Evolutionary conservation across 768 basidiomycete species (phyloP).

Genomic region (Agaricus blazei): DNA sequence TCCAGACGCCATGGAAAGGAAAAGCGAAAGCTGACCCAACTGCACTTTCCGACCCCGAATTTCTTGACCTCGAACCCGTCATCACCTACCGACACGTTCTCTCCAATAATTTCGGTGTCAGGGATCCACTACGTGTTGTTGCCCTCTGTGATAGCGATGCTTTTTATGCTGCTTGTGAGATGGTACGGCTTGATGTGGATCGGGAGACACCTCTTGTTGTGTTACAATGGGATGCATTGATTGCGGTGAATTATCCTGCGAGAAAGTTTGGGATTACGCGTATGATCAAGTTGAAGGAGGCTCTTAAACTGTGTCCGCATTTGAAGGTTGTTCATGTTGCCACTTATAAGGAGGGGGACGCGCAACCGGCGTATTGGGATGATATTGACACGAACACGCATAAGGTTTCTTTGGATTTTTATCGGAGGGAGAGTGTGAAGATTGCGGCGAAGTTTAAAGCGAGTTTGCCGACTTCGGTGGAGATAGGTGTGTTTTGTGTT

Average conservation of each 20-base stretch:
- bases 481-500: slow-evolving; percentile 56
- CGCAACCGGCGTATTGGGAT: slow-evolving; percentile 89
- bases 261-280: slow-evolving; percentile 91
- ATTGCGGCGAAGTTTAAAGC: slow-evolving; percentile 82
- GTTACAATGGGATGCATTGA: slow-evolving; percentile 82
- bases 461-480: slow-evolving; percentile 59
- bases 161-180: slow-evolving; percentile 84
- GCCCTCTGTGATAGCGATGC: slow-evolving; percentile 91
- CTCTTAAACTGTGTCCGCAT: slow-evolving; percentile 81
- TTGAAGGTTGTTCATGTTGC: slow-evolving; percentile 88
- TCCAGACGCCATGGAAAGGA: slow-evolving; percentile 44
- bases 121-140: slow-evolving; percentile 76
- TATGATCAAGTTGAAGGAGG: slow-evolving; percentile 79
- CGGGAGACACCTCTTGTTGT: slow-evolving; percentile 71
- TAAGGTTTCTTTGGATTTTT: slow-evolving; percentile 95
- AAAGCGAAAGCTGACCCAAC: slow-evolving; percentile 38
- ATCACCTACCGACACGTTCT: slow-evolving; percentile 81
- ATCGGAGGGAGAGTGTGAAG: slow-evolving; percentile 86
- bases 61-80: slow-evolving; percentile 54
- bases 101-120: slow-evolving; percentile 60
- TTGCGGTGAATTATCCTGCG: slow-evolving; percentile 96
- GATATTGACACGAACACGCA: slow-evolving; percentile 85
- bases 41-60: slow-evolving; percentile 31
- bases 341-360: slow-evolving; percentile 86
- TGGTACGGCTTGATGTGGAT: slow-evolving; percentile 64